Percentiles rank a stretch among this genome's conserved stretches.
These are phyloP conservation scores for Panicum hallii DNA, from an alignment of 202 grass and related monocot genomes.

Conservation along the genomic window DNA sequence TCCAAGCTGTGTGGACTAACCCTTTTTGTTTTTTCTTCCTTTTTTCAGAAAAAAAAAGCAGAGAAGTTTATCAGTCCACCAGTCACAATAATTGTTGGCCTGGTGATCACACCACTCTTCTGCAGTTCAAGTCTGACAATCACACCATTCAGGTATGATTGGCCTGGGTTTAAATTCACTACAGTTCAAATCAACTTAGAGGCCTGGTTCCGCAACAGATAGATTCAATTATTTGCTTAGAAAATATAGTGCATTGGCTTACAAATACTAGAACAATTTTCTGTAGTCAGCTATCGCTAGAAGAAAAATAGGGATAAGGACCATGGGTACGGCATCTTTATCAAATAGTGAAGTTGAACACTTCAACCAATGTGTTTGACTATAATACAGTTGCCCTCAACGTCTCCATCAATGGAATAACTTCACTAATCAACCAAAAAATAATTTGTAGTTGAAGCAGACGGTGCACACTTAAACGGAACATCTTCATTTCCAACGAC, in stretches of 20 bases:
- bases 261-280: background rate
- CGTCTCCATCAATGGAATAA: conserved; percentile 36
- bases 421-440: conserved; percentile 20
- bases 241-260: background rate
- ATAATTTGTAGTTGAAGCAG: conserved; percentile 3
- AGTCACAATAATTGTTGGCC: background rate
- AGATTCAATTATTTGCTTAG: background rate
- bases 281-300: background rate
- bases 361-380: conserved; percentile 48
- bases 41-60: background rate
- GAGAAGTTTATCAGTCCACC: background rate
- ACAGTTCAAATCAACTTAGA: background rate
- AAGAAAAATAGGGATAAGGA: conserved; percentile 10
- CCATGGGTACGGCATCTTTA: conserved; percentile 1
- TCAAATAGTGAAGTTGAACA: conserved; percentile 11
- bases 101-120: background rate
- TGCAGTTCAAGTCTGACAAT: background rate
- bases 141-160: background rate
- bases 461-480: background rate
- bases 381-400: background rate
- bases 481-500: background rate
- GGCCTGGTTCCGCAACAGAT: background rate
- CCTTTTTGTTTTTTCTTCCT: background rate
- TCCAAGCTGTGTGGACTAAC: background rate
- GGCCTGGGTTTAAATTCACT: background rate